Base-by-base conservation (phyloP, 192 early-diverging fungal species). In the Umbelopsis vinacea region DNA sequence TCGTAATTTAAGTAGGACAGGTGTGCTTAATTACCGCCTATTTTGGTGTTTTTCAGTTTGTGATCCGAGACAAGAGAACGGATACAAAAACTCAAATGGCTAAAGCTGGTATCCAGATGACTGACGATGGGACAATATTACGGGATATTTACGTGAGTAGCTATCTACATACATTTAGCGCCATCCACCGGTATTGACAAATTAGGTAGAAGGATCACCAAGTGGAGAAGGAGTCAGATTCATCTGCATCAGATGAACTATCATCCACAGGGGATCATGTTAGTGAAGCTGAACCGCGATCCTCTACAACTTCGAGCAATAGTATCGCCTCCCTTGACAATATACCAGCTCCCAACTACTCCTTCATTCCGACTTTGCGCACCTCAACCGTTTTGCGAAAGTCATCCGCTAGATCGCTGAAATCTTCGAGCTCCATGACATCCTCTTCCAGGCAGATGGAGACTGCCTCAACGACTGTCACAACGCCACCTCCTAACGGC, bases 71-170 rank as follows among this genome's bases (percentile, higher is more conserved):
- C 19, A 63, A 63, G 33, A 63, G 33, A 29, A 37, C 35, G 33
- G 57, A 63, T 63, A 29, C 33, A 6, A 22, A 35, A 63, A 12
- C 33, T 35, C 29, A 63, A 26, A 63, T 63, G 57, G 19, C 24
- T 11, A 37, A 53, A 5, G 46, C 67, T 22, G 63, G 68, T 22
- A 57, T 6, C 19, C 15, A 21, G 23, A 52, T 74, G 33, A 76
- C 68, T 17, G 79, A 71, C 46, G 68, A 72, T 74, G 71, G 79
- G 23, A 55, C 57, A 4, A 63, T 63, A 35, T 63, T 63, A 17
- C 33, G 17, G 26, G 33, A 37, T 8, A 15, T 17, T 15, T 63
- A 37, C 33, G 57, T 63, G 14, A 37, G 57, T 57, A 23, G 35
- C 1, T 3, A 37, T 14, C 15, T 10, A n/a, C 2, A 19, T 19